Percentiles rank a stretch among this genome's conserved stretches.
phyloP scores from a whole-genome alignment of 1,284 basidiomycete species.

The Vanrija humicola region DNA sequence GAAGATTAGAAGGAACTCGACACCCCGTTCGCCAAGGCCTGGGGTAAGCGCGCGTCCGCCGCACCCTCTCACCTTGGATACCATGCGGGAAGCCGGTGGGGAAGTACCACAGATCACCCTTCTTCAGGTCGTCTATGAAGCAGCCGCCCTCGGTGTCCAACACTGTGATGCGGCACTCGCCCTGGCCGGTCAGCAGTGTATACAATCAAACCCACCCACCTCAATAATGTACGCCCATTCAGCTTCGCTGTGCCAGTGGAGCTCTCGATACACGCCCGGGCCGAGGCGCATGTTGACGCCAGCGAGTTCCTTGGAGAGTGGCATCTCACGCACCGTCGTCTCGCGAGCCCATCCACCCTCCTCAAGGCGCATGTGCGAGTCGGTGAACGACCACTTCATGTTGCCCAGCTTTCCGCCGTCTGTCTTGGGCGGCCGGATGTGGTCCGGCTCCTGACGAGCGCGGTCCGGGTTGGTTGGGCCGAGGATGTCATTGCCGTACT shows the following conservation, averaged over 20 bases:
- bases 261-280: constrained; percentile 60
- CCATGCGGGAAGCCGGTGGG: constrained; percentile 57
- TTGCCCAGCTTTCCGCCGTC: constrained; percentile 62
- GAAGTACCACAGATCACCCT: constrained; percentile 62
- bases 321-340: constrained; percentile 56
- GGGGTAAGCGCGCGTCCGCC: neutral
- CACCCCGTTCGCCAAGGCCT: constrained; percentile 51
- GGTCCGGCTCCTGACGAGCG: constrained; percentile 55
- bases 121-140: constrained; percentile 50
- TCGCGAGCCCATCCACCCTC: constrained; percentile 64
- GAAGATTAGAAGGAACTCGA: constrained; percentile 65
- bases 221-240: constrained; percentile 51
- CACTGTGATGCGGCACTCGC: constrained; percentile 60
- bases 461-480: constrained; percentile 60
- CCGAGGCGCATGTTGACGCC: constrained; percentile 68
- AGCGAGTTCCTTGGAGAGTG: constrained; percentile 60
- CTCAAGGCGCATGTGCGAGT: constrained; percentile 65
- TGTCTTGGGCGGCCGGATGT: constrained; percentile 62
- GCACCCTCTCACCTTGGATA: constrained; percentile 59
- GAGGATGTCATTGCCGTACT: constrained; percentile 56
- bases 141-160: constrained; percentile 62
- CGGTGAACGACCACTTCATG: constrained; percentile 66
- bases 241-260: constrained; percentile 68
- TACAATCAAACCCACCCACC: constrained; percentile 10
- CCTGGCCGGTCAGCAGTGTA: constrained; percentile 47